These are phyloP conservation scores for Clitopilus hobsonii DNA, from an alignment of 768 basidiomycete genomes.

Conservation along the genomic window DNA sequence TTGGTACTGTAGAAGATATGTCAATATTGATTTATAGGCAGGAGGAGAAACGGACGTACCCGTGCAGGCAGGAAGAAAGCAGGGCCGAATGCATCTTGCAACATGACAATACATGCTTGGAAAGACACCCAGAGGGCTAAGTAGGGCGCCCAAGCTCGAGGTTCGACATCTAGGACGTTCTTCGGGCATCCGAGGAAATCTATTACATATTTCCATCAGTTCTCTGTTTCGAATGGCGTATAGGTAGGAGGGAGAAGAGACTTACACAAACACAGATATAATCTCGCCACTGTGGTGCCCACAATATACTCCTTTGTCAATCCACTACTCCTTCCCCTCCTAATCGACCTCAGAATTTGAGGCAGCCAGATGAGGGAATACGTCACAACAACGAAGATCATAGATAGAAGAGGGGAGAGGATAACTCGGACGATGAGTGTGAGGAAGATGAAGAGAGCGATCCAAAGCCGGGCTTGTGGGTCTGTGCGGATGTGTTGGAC, in stretches of 20 bases:
- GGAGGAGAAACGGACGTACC: conserved; percentile 33
- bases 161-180: conserved; percentile 81
- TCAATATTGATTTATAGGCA: conserved; percentile 1
- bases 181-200: conserved; percentile 81
- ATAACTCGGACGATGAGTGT: conserved; percentile 73
- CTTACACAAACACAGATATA: conserved; percentile 75
- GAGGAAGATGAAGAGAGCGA: conserved; percentile 62
- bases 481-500: conserved; percentile 60
- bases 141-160: conserved; percentile 60
- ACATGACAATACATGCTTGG: conserved; percentile 57
- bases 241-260: conserved; percentile 2
- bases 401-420: conserved; percentile 57
- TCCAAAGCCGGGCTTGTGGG: conserved; percentile 68
- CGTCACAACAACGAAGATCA: conserved; percentile 60
- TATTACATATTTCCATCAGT: conserved; percentile 23
- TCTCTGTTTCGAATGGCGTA: background rate
- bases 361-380: conserved; percentile 84
- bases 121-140: conserved; percentile 56
- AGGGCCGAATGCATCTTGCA: conserved; percentile 76
- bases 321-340: conserved; percentile 66
- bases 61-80: conserved; percentile 77
- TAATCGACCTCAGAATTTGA: conserved; percentile 75
- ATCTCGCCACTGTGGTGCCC: conserved; percentile 68
- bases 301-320: conserved; percentile 67
- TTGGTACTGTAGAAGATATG: conserved; percentile 43